These are phyloP conservation scores for Knoxia roxburghii DNA, from an alignment of 257 asterid species.

Conservation along the genomic window DNA sequence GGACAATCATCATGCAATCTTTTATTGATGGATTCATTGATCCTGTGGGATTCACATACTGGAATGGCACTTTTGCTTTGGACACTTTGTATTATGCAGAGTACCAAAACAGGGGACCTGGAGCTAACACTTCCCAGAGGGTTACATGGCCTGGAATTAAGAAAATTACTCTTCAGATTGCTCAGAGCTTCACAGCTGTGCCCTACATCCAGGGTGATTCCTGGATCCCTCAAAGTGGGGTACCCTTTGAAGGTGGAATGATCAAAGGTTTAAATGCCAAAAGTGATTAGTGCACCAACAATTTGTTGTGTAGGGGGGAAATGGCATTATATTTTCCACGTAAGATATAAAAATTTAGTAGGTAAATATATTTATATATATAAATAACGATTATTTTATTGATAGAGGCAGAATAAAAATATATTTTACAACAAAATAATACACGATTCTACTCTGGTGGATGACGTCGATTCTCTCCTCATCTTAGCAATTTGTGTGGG, in stretches of 20 bases:
- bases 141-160: constrained; percentile 25
- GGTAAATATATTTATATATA: no score
- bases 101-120: constrained; percentile 24
- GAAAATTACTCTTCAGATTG: constrained; percentile 15
- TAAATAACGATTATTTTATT: no score
- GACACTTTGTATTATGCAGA: constrained; percentile 23
- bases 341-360: no score
- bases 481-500: no score
- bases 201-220: constrained; percentile 6
- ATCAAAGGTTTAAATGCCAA: no score
- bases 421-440: no score
- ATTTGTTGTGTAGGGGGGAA: no score
- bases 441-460: no score
- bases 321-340: no score
- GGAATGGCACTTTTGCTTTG: constrained; percentile 16
- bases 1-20: constrained; percentile 26
- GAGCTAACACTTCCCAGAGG: constrained; percentile 10
- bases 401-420: no score
- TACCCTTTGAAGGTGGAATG: constrained; percentile 25
- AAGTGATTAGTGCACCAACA: no score
- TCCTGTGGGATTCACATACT: constrained; percentile 22
- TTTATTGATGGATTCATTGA: constrained; percentile 20
- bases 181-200: constrained; percentile 22
- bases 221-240: constrained; percentile 15
- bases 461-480: no score